Percentiles rank a stretch among this genome's conserved stretches.
Evolutionary conservation across 208 protist genomes (phyloP).

Genomic region (Phytomonas francai): DNA sequence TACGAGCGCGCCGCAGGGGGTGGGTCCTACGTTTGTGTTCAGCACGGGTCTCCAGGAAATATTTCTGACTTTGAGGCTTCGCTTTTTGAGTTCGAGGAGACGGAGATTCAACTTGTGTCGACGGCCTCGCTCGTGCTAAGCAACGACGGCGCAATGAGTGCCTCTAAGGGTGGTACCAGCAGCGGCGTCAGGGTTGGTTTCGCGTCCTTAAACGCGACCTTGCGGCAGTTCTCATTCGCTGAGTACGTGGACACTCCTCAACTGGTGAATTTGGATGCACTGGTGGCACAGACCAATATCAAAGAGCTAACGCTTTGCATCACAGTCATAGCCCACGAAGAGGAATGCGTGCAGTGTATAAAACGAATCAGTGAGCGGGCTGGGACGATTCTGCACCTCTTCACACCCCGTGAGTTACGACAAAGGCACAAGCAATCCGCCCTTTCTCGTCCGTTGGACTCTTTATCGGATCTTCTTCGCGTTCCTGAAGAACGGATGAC

Average conservation of each 20-base stretch:
- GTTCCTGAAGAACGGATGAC: conserved; percentile 67
- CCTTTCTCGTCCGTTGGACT: conserved; percentile 19
- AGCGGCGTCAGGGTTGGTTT: conserved; percentile 51
- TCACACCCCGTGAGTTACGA: conserved; percentile 24
- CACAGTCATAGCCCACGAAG: conserved; percentile 11
- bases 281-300: conserved; percentile 76
- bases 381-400: conserved; percentile 34
- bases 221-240: conserved; percentile 63
- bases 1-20: conserved; percentile 51
- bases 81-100: conserved; percentile 83
- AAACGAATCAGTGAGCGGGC: conserved; percentile 79
- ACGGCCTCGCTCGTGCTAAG: conserved; percentile 53
- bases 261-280: conserved; percentile 66
- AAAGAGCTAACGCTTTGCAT: conserved; percentile 50
- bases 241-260: conserved; percentile 73
- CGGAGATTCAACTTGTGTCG: conserved; percentile 78
- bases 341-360: conserved; percentile 40
- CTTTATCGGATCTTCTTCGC: conserved; percentile 65
- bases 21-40: conserved; percentile 60
- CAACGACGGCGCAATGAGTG: background rate
- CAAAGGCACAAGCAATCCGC: conserved; percentile 17
- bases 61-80: conserved; percentile 86
- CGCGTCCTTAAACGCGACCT: conserved; percentile 77
- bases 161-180: conserved; percentile 14
- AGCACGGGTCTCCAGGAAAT: conserved; percentile 81